phyloP scores from a whole-genome alignment of 1,284 basidiomycete species.

The Chiua sp. region DNA sequence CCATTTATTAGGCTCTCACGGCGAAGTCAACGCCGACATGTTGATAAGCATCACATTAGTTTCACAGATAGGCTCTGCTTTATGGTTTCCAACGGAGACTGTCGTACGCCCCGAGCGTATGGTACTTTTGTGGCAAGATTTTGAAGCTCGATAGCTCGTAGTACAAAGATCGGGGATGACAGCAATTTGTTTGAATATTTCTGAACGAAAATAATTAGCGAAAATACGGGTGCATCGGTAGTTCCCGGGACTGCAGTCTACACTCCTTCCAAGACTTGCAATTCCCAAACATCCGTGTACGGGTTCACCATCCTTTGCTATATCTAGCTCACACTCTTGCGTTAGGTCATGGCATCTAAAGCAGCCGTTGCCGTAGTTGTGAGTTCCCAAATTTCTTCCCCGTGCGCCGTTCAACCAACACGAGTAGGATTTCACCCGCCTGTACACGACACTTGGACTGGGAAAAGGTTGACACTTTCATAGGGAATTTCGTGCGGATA shows the following conservation, averaged over 20 bases:
- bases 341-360: slow-evolving; percentile 76
- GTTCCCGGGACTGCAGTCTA: slow-evolving; percentile 38
- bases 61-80: too few species aligned
- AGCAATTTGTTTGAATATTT: too few species aligned
- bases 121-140: too few species aligned
- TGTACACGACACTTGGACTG: slow-evolving; percentile 90
- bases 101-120: background rate
- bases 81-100: background rate
- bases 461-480: slow-evolving; percentile 76
- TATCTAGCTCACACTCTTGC: background rate
- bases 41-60: too few species aligned
- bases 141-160: too few species aligned
- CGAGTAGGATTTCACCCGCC: slow-evolving; percentile 87
- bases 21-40: background rate
- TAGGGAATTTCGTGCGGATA: background rate
- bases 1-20: background rate
- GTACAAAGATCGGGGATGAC: too few species aligned
- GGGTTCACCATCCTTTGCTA: slow-evolving; percentile 5
- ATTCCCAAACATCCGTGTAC: slow-evolving; percentile 16
- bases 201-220: slow-evolving; percentile 1
- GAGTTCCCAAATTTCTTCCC: slow-evolving; percentile 31
- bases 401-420: slow-evolving; percentile 12
- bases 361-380: slow-evolving; percentile 81
- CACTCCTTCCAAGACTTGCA: slow-evolving; percentile 12
- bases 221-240: slow-evolving; percentile 23